Conservation (phyloP, 2,329 filamentous ascomycete genomes). For the Dactylonectria macrodidyma region DNA sequence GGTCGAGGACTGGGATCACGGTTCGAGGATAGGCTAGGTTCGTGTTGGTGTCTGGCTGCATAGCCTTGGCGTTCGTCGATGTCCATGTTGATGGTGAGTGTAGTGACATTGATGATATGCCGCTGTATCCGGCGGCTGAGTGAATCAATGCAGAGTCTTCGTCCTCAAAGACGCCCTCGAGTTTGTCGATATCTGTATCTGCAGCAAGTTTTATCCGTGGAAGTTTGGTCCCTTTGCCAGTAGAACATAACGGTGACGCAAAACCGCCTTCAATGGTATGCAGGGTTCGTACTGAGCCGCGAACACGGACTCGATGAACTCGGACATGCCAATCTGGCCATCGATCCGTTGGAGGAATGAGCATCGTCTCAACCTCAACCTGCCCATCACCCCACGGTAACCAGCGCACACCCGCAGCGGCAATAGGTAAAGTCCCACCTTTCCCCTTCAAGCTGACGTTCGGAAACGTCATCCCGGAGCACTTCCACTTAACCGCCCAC, state of each 20-base stretch:
- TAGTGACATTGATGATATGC: constrained; percentile 9
- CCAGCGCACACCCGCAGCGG: constrained; percentile 33
- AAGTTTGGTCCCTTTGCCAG: constrained; percentile 29
- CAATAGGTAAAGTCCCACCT: fast-evolving
- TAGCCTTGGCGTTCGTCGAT: constrained; percentile 13
- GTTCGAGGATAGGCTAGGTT: constrained; percentile 36
- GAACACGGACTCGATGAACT: constrained; percentile 39
- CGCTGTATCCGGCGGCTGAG: constrained; percentile 29
- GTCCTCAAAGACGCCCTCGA: constrained; percentile 19
- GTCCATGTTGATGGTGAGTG: fast-evolving
- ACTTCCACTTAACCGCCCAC: constrained; percentile 51
- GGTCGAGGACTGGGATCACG: constrained; percentile 31
- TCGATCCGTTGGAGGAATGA: constrained; percentile 48
- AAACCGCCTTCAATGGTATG: constrained; percentile 40
- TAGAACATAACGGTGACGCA: constrained; percentile 18
- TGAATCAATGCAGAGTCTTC: constrained; percentile 19
- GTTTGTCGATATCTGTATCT: neutral
- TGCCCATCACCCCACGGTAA: constrained; percentile 48
- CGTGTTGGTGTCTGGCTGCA: constrained; percentile 42
- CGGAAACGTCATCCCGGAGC: constrained; percentile 1
- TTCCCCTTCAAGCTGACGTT: neutral
- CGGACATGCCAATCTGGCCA: constrained; percentile 55
- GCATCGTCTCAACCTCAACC: constrained; percentile 45
- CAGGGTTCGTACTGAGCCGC: neutral
- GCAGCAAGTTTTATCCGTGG: neutral